Base-by-base conservation (phyloP, 2,329 filamentous ascomycete species). In the Triangularia verruculosa region DNA sequence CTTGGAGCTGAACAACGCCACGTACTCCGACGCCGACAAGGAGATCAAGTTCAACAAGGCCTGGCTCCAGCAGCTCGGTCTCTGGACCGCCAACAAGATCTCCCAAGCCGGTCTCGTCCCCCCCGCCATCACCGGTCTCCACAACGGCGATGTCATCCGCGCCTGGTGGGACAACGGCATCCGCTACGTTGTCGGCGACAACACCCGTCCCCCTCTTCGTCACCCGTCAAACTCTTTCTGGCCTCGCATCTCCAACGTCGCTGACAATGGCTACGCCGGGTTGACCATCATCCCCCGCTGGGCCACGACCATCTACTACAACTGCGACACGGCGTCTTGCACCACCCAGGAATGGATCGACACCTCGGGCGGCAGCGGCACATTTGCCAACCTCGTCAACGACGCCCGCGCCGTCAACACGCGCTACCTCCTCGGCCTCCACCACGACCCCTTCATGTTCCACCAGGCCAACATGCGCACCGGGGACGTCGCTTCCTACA, bases 291-390 rank as follows among this genome's bases (percentile, higher is more conserved):
- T 85, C 70, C 84, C 84, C 4, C 83, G 86, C 54, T 88, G 82
- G 81, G 82, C 85, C 0, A 85, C 83, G 2, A 81, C 83, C 51
- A 87, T 88, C 65, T 88, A 87, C 76, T 88, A 85, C 78, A 87
- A 88, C 75, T 88, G 86, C 72, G 81, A 86, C 70, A 79, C 79
- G 15, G 78, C 83, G 2, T 77, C 74, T 22, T 88, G 86, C 71
- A 87, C 85, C 0, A 71, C 82, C 17, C 74, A 80, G 57, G 85
- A 88, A 71, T 88, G 86, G 86, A 85, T 84, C 57, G 77, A 83
- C 61, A 88, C 85, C 1, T 85, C 84, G 3, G 79, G 72, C 24
- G 84, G 83, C 52, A 76, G 73, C n/a, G 85, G 85, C 4, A 77
- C 75, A 52, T 87, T 86, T 67, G 73, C 76, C 3, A 75, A 81